These are phyloP conservation scores for Rhizoclosmatium globosum DNA, from an alignment of 192 early-diverging fungal species.

Conservation along the genomic window DNA sequence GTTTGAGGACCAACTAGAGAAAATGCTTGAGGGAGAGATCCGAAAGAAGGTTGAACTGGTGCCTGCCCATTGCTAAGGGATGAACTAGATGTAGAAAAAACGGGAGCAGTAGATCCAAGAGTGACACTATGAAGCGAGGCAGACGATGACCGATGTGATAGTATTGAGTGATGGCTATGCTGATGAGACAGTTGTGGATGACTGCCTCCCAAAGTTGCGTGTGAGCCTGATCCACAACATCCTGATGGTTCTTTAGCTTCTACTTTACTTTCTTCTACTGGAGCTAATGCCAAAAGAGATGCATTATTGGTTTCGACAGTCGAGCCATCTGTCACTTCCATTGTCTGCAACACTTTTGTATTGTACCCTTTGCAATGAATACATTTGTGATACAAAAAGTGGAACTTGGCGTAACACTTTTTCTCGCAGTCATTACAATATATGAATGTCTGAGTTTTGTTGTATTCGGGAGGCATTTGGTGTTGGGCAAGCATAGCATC, in stretches of 20 bases:
- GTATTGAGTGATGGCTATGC: not conserved
- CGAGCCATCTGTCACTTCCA: conserved; percentile 43
- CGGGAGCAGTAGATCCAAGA: conserved; percentile 2
- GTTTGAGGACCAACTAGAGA: not conserved
- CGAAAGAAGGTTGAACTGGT: not conserved
- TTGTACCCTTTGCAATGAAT: conserved; percentile 88
- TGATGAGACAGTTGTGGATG: not conserved
- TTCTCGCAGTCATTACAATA: conserved; percentile 98
- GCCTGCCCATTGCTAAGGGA: not conserved
- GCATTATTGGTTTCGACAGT: conserved; percentile 22
- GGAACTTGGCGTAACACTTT: conserved; percentile 83
- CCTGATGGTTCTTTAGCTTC: not conserved
- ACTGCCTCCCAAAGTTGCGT: not conserved
- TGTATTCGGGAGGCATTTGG: conserved; percentile 93
- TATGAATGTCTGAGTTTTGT: conserved; percentile 71
- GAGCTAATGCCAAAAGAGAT: not conserved
- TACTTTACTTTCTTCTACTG: not conserved
- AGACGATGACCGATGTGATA: conserved; percentile 15
- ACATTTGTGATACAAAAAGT: conserved; percentile 98
- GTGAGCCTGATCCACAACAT: not conserved
- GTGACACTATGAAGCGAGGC: not conserved
- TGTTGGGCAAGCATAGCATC: conserved; percentile 82
- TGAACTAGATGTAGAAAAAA: conserved; percentile 1
- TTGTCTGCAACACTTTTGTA: conserved; percentile 80
- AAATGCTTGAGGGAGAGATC: not conserved